Evolutionary conservation across 129 eudicot species (phyloP), one percentile per base, ranked within the genome.

Genomic region (carrot (Daucus carota)): DNA sequence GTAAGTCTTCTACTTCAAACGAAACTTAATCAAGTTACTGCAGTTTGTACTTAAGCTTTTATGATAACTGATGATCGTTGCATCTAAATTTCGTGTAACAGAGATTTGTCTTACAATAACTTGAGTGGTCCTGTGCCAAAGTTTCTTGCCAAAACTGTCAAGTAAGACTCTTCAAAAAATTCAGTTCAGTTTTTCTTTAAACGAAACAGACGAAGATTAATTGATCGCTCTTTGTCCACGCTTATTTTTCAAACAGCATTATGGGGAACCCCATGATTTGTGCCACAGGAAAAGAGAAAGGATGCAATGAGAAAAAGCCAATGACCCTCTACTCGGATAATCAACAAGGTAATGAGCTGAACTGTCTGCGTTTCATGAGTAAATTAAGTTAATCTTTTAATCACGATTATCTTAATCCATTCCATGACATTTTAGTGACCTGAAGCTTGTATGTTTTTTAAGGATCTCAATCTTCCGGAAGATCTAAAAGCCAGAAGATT

Each of bases 21-120:
- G 57, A 43, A 71, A 71, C 57, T n/a, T 43, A 4, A 4, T 4
- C 24, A n/a, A 54, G 31, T 54, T n/a, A 54, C 28, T 32, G 33
- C 20, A 40, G 24, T 59, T 63, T 62, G 38, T 62, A 26, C 20
- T 28, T 62, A 29, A 8, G 16, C 24, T 40, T 17, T 33, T 22
- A 22, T 40, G 10, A 11, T 62, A 24, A 14, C 43, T 34, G 45
- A 17, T n/a, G n/a, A n/a, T n/a, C n/a, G n/a, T 5, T 13, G 16
- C 72, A 69, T 44, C 38, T 16, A 45, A 65, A 38, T 80, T 22
- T 71, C 17, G 66, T 81, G 78, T 80, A 77, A 41, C 83, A 94
- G 99, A 85, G 99, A 94, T 75, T 82, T 94, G 84, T 91, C 99
- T 36, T 94, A 76, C 92, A 94, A 94, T 81, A 89, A 91, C 82